Evolutionary conservation across 495 filamentous ascomycete species (phyloP), one percentile per base, ranked within the genome.

Genomic region (Tuber melanosporum): DNA sequence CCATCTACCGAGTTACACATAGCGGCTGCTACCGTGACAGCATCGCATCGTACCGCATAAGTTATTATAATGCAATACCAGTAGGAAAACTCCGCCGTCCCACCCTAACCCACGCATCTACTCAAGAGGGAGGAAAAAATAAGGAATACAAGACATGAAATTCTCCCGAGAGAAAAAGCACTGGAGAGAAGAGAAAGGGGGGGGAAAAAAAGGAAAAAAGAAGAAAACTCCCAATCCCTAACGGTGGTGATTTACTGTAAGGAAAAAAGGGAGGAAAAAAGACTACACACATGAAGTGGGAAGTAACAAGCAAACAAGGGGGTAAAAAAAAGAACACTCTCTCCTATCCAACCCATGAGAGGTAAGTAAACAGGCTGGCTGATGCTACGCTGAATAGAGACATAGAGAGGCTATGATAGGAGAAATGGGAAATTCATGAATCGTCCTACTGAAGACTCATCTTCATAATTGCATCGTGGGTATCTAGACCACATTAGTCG

Each of bases 391-490:
- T 3, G 26, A 36, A 66, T 36, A 26, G 57, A 17, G 15, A 19
- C 57, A 66, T 3, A 8, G 26, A 66, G 7, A 8, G 26, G 17
- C 14, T 1, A 7, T 36, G 14, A 66, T 17, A 66, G 26, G 57
- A 32, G 57, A 66, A 17, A 66, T 15, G 2, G 32, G 57, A 66
- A 32, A 36, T 36, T 66, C 26, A 0, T 66, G 8, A 39, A 36
- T 44, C 47, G 14, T 78, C 57, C 70, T 79, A 92, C 81, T 97
- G 94, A 82, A 97, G 95, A 83, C 93, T 97, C 94, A 99, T 95
- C 82, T 95, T 94, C 92, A 97, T 98, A 79, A 98, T 87, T 36
- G 94, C 93, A 85, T 98, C 95, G 82, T 93, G 92, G 5, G 96
- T 95, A 85, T 98, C 96, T 71, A 87, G 44, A 0, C 7, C 19